These are phyloP conservation scores for Teunomyces pallodes DNA, from an alignment of 805 yeast species.

Conservation along the genomic window DNA sequence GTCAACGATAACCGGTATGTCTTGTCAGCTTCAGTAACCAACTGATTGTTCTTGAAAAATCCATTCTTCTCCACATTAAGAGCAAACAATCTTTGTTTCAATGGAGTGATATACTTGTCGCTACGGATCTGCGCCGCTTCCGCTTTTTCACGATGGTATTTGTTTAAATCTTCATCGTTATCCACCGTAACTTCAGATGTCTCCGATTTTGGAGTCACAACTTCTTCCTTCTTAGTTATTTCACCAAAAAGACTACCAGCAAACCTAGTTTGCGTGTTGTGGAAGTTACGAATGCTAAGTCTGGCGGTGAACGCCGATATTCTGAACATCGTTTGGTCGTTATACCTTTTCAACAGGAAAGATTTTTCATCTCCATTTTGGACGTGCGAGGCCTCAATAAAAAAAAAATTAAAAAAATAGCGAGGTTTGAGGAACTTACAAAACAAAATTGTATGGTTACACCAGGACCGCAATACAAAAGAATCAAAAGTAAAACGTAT, in stretches of 20 bases:
- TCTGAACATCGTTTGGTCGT: conserved; percentile 2
- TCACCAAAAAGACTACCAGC: conserved; percentile 30
- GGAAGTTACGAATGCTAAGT: conserved; percentile 6
- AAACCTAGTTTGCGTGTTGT: conserved; percentile 9
- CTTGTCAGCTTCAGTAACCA: conserved; percentile 44
- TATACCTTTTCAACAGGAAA: neutral
- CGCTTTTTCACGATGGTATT: conserved; percentile 47
- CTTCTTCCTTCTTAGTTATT: conserved; percentile 21
- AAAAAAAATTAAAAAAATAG: neutral
- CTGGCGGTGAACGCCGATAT: conserved; percentile 3
- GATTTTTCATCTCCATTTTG: neutral
- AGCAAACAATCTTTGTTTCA: conserved; percentile 64
- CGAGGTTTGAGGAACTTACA: neutral
- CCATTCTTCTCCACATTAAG: conserved; percentile 60
- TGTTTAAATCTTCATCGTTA: conserved; percentile 43
- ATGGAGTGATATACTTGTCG: conserved; percentile 65
- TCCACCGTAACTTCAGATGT: conserved; percentile 23
- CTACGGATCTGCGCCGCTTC: conserved; percentile 40
- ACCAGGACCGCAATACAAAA: neutral
- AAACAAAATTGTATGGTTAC: neutral
- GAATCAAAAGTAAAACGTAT: neutral
- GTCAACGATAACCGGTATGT: conserved; percentile 56
- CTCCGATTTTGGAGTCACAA: conserved; percentile 7
- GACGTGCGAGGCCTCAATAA: neutral
- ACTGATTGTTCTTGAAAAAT: conserved; percentile 63